Conservation (phyloP, 1,284 basidiomycete species). For the Stygiomarasmius scandens region DNA sequence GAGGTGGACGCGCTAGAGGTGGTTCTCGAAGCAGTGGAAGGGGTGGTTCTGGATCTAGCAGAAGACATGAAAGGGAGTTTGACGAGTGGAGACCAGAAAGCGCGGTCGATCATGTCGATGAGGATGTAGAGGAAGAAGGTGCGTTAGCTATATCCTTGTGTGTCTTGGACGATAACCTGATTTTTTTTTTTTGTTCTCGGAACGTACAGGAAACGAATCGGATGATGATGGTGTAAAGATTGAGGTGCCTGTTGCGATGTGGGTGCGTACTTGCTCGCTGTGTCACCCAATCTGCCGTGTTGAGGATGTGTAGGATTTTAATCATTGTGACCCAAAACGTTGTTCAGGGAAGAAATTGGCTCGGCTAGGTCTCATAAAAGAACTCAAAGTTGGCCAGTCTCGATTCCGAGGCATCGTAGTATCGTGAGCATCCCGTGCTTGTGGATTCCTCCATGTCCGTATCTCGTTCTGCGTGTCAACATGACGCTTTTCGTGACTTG, state of each 20-base stretch:
- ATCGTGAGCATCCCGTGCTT: constrained; percentile 63
- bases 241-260: constrained; percentile 83
- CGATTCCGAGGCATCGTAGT: constrained; percentile 91
- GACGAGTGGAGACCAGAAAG: constrained; percentile 49
- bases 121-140: constrained; percentile 24
- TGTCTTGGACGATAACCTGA: constrained; percentile 5
- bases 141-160: constrained; percentile 4
- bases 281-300: neutral
- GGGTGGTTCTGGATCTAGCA: constrained; percentile 25
- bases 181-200: too few relatives aligned
- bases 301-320: constrained; percentile 76
- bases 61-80: constrained; percentile 7
- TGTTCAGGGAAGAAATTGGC: constrained; percentile 96
- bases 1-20: constrained; percentile 32
- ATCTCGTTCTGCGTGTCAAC: too few relatives aligned
- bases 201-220: constrained; percentile 24
- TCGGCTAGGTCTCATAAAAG: constrained; percentile 79
- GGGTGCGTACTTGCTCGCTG: constrained; percentile 55
- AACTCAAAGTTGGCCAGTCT: constrained; percentile 79
- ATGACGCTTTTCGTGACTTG: too few relatives aligned
- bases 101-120: constrained; percentile 44
- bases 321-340: constrained; percentile 93
- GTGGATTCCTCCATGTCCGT: neutral
- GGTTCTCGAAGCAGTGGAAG: constrained; percentile 22
- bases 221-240: constrained; percentile 45